Conservation (phyloP, 768 basidiomycete genomes). For the Leucocoprinus birnbaumii region DNA sequence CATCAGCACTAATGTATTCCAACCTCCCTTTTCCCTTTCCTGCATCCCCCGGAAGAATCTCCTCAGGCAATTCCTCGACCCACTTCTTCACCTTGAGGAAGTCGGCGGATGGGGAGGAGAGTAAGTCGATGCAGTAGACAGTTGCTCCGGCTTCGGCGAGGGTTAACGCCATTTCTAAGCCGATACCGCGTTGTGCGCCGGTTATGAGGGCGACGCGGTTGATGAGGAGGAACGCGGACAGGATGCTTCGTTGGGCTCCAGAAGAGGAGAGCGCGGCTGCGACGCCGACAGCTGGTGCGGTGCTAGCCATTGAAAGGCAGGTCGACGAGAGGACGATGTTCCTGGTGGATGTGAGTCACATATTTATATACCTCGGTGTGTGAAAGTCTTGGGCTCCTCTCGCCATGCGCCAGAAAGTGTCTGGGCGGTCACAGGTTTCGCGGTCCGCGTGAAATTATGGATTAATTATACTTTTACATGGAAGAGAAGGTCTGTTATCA, state of each 20-base stretch:
- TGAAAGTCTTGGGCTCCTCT: background rate
- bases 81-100: constrained; percentile 48
- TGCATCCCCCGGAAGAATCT: constrained; percentile 3
- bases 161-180: constrained; percentile 25
- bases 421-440: background rate
- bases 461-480: constrained; percentile 7
- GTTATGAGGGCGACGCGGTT: constrained; percentile 23
- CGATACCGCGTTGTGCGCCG: constrained; percentile 25
- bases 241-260: no score
- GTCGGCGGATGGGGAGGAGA: constrained; percentile 41
- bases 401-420: background rate
- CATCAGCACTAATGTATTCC: constrained; percentile 54
- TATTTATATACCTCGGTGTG: background rate
- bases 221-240: constrained; percentile 19
- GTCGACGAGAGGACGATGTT: background rate
- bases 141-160: constrained; percentile 23
- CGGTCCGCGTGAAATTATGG: background rate
- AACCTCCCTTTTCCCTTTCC: constrained; percentile 26
- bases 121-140: constrained; percentile 64
- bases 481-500: background rate
- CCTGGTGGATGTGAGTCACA: background rate
- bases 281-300: background rate
- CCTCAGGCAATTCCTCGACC: constrained; percentile 3
- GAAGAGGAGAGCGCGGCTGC: constrained; percentile 15
- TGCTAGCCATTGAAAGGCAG: background rate